Base-by-base conservation (phyloP, 2,329 filamentous ascomycete genomes). In the Colletotrichum siamense region DNA sequence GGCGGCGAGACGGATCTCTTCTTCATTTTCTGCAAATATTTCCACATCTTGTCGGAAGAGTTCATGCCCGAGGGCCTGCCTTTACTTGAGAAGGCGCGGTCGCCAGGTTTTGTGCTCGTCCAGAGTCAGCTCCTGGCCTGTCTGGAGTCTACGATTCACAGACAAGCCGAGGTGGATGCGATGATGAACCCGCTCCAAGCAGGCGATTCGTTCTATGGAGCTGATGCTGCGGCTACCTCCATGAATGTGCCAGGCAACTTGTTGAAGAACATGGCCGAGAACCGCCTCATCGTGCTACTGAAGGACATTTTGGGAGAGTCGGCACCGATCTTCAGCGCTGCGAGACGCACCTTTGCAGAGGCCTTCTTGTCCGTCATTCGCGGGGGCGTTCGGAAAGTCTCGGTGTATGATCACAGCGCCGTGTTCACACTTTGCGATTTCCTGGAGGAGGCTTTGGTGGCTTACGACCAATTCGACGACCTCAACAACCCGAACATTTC, bases 401-500 rank as follows among this genome's bases (percentile, higher is more conserved):
- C 95, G 0, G 89, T 95, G 71, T 98, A 94, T 82, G 94, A 98
- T 82, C 95, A 95, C 81, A 92, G 92, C 78, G 94, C 95, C 22
- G 98, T 95, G 83, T 97, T 97, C 82, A 94, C 95, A 12, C 88
- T 98, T n/a, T 96, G 96, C 82, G 96, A 98, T 83, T 96, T 98
- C 79, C 87, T 98, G 30, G 95, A 98, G 82, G 96, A 98, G 84
- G 90, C 94, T 2, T 87, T 98, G 67, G 87, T 92, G 18, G 92
- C 95, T 55, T 90, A 90, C 76, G 86, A 89, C 73, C 83, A 85
- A 8, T 87, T 85, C 65, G 88, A 88, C 75, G 86, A 87, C 4
- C 83, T 83, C n/a, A 83, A 85, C n/a, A 82, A 79, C 68, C 76
- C 82, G 5, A 79, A 79, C 13, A 82, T 83, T 78, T 34, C 65